Evolutionary conservation across 495 filamentous ascomycete genomes (phyloP), one percentile per base, ranked within the genome.

Genomic region (Hypomontagnella submonticulosa): DNA sequence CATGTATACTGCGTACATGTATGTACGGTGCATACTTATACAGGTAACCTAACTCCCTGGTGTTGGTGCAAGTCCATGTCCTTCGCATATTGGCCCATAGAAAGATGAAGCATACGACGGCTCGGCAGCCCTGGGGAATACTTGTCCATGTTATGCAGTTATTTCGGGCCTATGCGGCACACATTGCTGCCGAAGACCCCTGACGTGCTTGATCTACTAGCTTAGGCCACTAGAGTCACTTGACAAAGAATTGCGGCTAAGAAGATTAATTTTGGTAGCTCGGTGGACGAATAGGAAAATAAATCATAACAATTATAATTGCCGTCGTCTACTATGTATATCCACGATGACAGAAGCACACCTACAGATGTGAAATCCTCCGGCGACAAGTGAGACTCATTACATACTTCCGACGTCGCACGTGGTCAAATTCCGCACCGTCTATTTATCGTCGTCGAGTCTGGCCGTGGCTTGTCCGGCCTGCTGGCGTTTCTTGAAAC

Each of bases 361-460:
- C 16, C 40, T 57, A 60, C 20, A 49, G 16, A 44, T 27, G n/a
- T 49, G 18, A 34, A 63, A 63, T 46, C 38, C 27, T 51, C 59
- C 58, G 65, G 59, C 65, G 58, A 61, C 59, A 53, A 61, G 61
- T 61, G 47, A 68, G 40, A 63, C 65, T 56, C 18, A 23, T 9
- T 19, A 60, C 23, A 66, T 57, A 52, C 57, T 33, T 36, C 57
- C 57, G 48, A 57, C 42, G 55, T 66, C 49, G 54, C 37, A 23
- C 15, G 30, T 48, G 54, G 34, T 34, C n/a, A 44, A 47, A 32
- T 53, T 63, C 27, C 19, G 19, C 51, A 40, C 38, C 36, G 33
- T 63, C 61, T 27, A 53, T 46, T 65, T 36, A 40, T 41, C 47
- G 32, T 40, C 16, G 6, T 44, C 30, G 41, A 42, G 41, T 53